phyloP scores from a whole-genome alignment of 352 stramenopile genomes.

The Pythium dissimile region DNA sequence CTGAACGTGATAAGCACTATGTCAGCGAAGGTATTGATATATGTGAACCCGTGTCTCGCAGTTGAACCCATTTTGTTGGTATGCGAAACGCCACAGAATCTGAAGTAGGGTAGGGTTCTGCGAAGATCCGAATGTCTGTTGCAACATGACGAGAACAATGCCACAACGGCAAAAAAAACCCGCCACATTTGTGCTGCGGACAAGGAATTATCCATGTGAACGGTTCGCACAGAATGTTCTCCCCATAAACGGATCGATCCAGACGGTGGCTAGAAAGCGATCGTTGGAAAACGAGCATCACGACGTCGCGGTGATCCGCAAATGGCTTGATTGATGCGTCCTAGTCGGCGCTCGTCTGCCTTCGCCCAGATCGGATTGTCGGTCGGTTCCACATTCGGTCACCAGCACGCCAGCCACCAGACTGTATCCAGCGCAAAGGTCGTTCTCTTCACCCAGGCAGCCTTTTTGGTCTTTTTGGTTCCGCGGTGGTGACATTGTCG shows the following conservation, averaged over 20 bases:
- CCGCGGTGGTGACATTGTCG: no score
- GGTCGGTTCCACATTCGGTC: no score
- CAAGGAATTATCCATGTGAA: not conserved
- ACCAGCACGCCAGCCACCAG: not conserved
- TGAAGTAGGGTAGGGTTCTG: not conserved
- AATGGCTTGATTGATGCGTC: no score
- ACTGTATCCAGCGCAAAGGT: conserved; percentile 8
- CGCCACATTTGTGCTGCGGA: no score
- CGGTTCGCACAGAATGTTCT: not conserved
- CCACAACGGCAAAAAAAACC: not conserved
- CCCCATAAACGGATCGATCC: not conserved
- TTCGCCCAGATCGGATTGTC: not conserved
- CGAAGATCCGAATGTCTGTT: conserved; percentile 3
- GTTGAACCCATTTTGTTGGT: no score
- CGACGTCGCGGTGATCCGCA: not conserved
- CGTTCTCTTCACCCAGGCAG: not conserved
- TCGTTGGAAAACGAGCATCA: not conserved
- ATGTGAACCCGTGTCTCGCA: no score
- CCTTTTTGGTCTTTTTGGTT: not conserved
- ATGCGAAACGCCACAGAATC: not conserved
- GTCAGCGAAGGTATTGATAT: not conserved
- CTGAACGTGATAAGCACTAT: not conserved
- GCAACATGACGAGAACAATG: not conserved
- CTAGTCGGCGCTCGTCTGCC: no score
- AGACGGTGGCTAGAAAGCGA: not conserved